Percentiles rank a stretch among this genome's conserved stretches.
phyloP scores from a whole-genome alignment of 2,329 filamentous ascomycete genomes.

The Zymoseptoria crescenta region DNA sequence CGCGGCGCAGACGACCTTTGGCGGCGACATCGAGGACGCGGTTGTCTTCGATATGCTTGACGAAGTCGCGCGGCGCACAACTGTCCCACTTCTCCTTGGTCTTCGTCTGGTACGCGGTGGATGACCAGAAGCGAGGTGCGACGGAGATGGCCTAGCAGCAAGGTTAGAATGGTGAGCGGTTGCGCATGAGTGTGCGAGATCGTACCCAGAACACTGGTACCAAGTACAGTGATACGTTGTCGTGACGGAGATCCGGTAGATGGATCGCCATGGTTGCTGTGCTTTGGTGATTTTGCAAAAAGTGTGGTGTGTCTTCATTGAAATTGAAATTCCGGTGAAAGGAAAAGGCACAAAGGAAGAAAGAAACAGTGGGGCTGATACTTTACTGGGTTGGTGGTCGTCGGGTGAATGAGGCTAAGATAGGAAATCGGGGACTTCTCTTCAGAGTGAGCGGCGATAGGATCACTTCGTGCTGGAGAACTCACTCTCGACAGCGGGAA shows the following conservation, averaged over 20 bases:
- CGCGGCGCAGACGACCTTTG: constrained; percentile 29
- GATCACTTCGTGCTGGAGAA: neutral
- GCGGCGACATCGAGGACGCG: constrained; percentile 28
- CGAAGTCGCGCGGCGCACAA: constrained; percentile 25
- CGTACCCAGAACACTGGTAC: constrained; percentile 27
- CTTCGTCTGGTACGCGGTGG: constrained; percentile 10
- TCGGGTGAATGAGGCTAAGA: neutral
- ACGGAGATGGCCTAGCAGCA: constrained; percentile 22
- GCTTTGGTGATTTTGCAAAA: neutral
- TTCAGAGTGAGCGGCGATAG: neutral
- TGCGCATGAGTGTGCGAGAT: constrained; percentile 10
- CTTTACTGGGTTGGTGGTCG: neutral
- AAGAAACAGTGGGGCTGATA: neutral
- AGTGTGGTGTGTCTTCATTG: neutral
- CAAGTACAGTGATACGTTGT: constrained; percentile 25
- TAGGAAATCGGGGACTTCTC: neutral
- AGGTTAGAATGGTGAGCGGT: constrained; percentile 20
- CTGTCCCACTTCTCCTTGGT: constrained; percentile 21
- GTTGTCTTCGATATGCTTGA: constrained; percentile 20
- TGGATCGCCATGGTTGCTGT: constrained; percentile 15
- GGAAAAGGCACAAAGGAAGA: neutral
- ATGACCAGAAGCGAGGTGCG: constrained; percentile 30
- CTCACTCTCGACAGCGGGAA: neutral
- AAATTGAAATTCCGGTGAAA: neutral
- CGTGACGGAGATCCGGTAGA: constrained; percentile 13